Conservation (phyloP, 495 filamentous ascomycete species). For the Penicillium chermesinum region DNA sequence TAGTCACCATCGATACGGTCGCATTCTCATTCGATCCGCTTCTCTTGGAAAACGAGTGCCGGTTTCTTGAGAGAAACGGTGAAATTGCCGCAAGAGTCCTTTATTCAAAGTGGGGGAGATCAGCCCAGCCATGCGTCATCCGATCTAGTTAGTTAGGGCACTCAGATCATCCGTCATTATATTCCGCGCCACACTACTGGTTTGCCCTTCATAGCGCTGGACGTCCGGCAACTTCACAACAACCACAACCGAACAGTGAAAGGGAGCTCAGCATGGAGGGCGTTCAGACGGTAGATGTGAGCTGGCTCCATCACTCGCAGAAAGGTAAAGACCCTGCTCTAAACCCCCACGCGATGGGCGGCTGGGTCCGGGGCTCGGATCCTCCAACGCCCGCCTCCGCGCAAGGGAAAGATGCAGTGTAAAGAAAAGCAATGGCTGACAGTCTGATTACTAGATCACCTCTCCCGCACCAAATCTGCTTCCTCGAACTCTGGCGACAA, state of each 20-base stretch:
- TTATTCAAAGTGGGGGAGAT: conserved; percentile 15
- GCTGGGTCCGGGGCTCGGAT: background rate
- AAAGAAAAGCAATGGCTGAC: background rate
- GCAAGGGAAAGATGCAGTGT: background rate
- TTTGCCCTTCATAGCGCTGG: background rate
- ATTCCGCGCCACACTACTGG: conserved; percentile 22
- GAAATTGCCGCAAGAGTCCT: conserved; percentile 1
- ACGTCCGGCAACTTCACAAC: background rate
- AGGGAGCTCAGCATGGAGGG: conserved; percentile 48
- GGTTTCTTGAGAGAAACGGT: background rate
- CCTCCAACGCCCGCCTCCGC: background rate
- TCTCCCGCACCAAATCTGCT: conserved; percentile 38
- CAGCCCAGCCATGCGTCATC: conserved; percentile 26
- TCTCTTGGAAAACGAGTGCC: conserved; percentile 1
- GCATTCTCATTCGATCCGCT: background rate
- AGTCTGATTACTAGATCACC: conserved; percentile 20
- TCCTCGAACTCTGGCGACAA: conserved; percentile 29
- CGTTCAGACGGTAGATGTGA: conserved; percentile 63
- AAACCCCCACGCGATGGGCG: background rate
- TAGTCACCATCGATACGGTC: background rate
- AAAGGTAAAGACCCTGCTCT: conserved; percentile 45
- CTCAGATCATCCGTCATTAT: conserved; percentile 17
- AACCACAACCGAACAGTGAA: background rate
- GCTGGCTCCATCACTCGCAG: conserved; percentile 63
- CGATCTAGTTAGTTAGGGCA: conserved; percentile 23